Base-by-base conservation (phyloP, 768 basidiomycete genomes). In the Termitomyces sp. region DNA sequence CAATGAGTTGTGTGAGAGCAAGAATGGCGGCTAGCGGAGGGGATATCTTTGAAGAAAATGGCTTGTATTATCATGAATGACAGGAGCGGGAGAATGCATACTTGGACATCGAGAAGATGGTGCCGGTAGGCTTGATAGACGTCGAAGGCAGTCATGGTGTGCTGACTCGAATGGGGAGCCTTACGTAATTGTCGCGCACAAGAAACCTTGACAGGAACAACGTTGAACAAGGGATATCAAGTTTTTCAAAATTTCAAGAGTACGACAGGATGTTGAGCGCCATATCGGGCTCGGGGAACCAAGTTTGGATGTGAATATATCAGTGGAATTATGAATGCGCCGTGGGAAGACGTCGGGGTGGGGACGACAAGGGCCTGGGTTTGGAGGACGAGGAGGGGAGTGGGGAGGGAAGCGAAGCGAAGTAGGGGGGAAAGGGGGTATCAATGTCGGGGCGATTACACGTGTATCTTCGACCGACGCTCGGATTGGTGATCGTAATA, bases 1-100 rank as follows among this genome's bases (percentile, higher is more conserved):
- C 81, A 59, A 97, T 85, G 34, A 94, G 76, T 67, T 95, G 84
- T 3, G 92, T 88, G 47, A 97, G 77, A 12, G 93, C 83, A 21
- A 91, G 77, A 56, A 98, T 92, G 16, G 95, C 95, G 19, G 94
- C 95, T 21, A 96, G 77, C 9, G 95, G 95, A 4, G 84, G 81
- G 0, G 90, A 86, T 54, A 91, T 82, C 90, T 92, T 65, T 41
- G 2, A 4, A 16, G 53, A 21, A 53, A 21, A 41, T 21, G 11
- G 7, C 6, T 23, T 9, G 9, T 16, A 58, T 46, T 23, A 57
- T 49, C 56, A 43, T 42, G 48, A 40, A 32, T 50, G 23, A 5
- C 35, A 34, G 53, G 43, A 38, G 23, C 21, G 17, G n/a, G 31
- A 25, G 14, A 31, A 17, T 29, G 16, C 81, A 62, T 65, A 91